Evolutionary conservation across 306 rosid species (phyloP).

Genomic region (Cucumis melo): DNA sequence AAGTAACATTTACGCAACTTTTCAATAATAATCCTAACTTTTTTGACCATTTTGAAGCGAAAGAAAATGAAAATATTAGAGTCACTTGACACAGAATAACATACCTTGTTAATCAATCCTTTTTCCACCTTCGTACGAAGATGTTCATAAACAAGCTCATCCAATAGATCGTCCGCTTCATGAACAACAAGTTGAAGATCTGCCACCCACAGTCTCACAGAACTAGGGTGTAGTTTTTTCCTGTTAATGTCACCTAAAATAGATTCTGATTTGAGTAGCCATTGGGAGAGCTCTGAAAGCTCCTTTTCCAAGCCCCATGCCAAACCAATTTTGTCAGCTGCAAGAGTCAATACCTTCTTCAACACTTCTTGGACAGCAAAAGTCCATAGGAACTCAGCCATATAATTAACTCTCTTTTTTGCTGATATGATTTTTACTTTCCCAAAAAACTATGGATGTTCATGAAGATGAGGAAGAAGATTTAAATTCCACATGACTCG

Average conservation of each 20-base stretch:
- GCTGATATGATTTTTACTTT: neutral
- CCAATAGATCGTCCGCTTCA: neutral
- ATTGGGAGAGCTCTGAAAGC: neutral
- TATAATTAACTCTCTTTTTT: no score
- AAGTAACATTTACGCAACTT: neutral
- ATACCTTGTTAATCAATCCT: neutral
- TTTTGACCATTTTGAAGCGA: neutral
- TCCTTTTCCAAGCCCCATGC: neutral
- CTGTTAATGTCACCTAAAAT: neutral
- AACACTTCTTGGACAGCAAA: neutral
- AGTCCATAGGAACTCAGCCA: neutral
- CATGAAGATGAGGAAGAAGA: neutral
- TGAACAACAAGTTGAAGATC: neutral
- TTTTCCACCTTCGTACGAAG: neutral
- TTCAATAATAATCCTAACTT: neutral
- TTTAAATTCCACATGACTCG: neutral
- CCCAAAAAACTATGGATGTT: neutral
- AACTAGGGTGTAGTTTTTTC: neutral
- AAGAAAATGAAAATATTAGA: no score
- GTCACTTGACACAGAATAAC: no score
- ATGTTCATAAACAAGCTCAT: neutral
- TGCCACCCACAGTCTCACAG: neutral
- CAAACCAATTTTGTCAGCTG: neutral
- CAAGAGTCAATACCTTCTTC: neutral
- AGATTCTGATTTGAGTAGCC: neutral